Percentiles rank a stretch among this genome's conserved stretches.
Evolutionary conservation across 257 asterid species (phyloP).

Genomic region (Phtheirospermum japonicum): DNA sequence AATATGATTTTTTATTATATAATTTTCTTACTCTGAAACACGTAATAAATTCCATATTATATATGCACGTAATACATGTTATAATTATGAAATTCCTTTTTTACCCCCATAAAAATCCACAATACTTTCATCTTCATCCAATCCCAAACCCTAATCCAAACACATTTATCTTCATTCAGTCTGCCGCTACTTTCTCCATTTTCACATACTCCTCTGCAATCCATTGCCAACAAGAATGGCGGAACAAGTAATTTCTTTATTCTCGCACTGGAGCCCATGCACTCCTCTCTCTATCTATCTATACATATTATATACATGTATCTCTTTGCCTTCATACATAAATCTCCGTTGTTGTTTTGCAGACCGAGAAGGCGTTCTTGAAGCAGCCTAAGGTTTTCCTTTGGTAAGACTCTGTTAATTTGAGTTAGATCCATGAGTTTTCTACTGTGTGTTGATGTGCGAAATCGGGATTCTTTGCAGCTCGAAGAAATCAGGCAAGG

Average conservation of each 20-base stretch:
- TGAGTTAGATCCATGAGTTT: neutral
- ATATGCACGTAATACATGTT: no score
- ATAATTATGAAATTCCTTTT: no score
- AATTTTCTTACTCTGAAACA: no score
- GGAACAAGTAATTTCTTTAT: slow-evolving; percentile 14
- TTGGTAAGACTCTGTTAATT: neutral
- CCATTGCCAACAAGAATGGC: slow-evolving; percentile 21
- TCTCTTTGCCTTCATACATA: neutral
- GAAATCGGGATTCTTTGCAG: slow-evolving; percentile 10
- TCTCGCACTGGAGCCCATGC: neutral
- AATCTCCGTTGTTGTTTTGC: slow-evolving; percentile 3
- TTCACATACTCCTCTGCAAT: neutral
- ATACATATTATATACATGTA: neutral
- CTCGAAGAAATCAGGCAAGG: slow-evolving; percentile 45
- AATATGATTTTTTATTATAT: no score
- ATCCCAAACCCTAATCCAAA: neutral
- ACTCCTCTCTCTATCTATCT: neutral
- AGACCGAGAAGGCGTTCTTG: slow-evolving; percentile 33
- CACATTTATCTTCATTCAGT: no score
- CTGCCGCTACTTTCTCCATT: no score
- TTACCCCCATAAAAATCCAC: no score
- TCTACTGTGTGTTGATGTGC: neutral
- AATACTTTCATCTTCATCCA: neutral
- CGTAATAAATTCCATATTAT: no score
- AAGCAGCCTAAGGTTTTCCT: slow-evolving; percentile 30